Percentiles rank a stretch among this genome's conserved stretches.
Conservation (phyloP, 2,329 filamentous ascomycete genomes). For the Claviceps monticola region DNA sequence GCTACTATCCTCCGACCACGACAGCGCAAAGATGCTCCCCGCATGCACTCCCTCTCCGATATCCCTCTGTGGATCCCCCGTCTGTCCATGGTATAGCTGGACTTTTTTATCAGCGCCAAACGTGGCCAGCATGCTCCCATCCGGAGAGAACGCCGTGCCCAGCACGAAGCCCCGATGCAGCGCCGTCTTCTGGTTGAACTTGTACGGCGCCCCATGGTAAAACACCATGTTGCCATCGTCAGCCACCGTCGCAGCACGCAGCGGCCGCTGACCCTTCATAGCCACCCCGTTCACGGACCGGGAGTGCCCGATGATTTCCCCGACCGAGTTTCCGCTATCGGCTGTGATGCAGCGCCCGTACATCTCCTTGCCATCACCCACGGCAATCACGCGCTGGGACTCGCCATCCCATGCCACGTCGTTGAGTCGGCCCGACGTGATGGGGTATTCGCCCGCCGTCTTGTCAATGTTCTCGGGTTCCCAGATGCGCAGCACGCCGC, state of each 20-base stretch:
- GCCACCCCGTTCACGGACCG: constrained; percentile 83
- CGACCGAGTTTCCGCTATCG: constrained; percentile 91
- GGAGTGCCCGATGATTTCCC: constrained; percentile 85
- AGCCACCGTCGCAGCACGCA: constrained; percentile 79
- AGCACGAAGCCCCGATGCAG: constrained; percentile 84
- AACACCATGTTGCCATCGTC: constrained; percentile 87
- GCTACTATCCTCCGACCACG: constrained; percentile 78
- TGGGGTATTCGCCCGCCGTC: constrained; percentile 87
- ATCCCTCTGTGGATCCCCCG: constrained; percentile 64
- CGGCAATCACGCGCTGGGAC: constrained; percentile 88
- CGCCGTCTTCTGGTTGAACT: constrained; percentile 74
- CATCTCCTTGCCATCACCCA: constrained; percentile 86
- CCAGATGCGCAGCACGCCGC: constrained; percentile 82
- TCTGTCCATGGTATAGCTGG: constrained; percentile 93
- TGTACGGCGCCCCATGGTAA: constrained; percentile 88
- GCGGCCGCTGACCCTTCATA: constrained; percentile 77
- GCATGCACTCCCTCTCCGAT: constrained; percentile 78
- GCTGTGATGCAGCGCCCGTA: constrained; percentile 91
- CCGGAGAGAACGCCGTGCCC: constrained; percentile 77
- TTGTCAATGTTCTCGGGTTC: constrained; percentile 72
- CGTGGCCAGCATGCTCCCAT: constrained; percentile 68
- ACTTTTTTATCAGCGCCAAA: constrained; percentile 89
- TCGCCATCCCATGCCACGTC: constrained; percentile 97
- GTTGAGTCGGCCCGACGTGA: constrained; percentile 89
- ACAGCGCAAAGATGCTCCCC: constrained; percentile 83